Evolutionary conservation across 1,284 basidiomycete genomes (phyloP).

Genomic region (Macrocystidia cucumis): DNA sequence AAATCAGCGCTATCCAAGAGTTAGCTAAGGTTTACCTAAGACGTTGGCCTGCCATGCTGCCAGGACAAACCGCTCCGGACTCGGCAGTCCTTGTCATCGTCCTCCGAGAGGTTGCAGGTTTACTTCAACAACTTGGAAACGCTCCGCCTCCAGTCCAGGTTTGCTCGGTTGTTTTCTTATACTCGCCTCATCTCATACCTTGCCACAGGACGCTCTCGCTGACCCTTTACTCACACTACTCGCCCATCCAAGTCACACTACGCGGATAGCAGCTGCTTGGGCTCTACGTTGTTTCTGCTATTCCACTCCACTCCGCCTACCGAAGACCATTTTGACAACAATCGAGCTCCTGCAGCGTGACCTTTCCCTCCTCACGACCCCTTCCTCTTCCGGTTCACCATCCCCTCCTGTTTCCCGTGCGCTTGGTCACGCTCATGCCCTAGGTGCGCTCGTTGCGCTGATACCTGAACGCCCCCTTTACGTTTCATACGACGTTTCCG

Average conservation of each 20-base stretch:
- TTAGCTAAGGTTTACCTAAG: conserved; percentile 77
- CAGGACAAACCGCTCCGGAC: conserved; percentile 69
- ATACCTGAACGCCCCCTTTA: conserved; percentile 88
- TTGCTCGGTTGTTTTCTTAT: conserved; percentile 9
- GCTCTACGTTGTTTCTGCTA: conserved; percentile 87
- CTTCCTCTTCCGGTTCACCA: conserved; percentile 66
- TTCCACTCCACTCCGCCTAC: conserved; percentile 80
- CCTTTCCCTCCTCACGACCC: conserved; percentile 58
- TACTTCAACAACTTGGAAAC: conserved; percentile 88
- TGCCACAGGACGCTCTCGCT: conserved; percentile 66
- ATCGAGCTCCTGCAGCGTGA: conserved; percentile 83
- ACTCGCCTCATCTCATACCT: conserved; percentile 3
- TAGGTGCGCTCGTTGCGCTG: conserved; percentile 82
- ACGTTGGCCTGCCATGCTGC: conserved; percentile 90
- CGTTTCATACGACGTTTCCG: conserved; percentile 88
- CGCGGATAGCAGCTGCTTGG: conserved; percentile 84
- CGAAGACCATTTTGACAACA: conserved; percentile 69
- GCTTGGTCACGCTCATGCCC: conserved; percentile 83
- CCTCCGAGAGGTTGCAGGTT: conserved; percentile 77
- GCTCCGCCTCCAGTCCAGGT: conserved; percentile 85
- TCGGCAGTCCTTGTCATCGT: conserved; percentile 71
- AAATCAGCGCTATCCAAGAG: conserved; percentile 88
- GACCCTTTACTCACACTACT: conserved; percentile 85
- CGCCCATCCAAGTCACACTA: conserved; percentile 81
- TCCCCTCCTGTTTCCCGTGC: conserved; percentile 69